phyloP scores from a whole-genome alignment of 495 filamentous ascomycete species.

The Amorphotheca resinae region DNA sequence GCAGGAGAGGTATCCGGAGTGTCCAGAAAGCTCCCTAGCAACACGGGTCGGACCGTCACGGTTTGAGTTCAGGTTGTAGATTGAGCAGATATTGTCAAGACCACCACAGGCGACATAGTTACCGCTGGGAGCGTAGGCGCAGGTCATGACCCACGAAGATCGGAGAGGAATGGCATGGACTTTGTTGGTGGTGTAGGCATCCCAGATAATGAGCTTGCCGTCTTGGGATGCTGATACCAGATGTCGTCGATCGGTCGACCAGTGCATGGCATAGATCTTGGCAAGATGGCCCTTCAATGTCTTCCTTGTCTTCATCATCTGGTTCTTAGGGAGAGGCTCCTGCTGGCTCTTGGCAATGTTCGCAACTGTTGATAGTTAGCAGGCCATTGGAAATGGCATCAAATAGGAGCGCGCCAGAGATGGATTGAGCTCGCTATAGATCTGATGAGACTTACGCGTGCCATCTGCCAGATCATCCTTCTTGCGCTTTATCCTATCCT shows the following conservation, averaged over 20 bases:
- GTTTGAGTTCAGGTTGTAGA: constrained; percentile 92
- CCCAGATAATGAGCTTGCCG: constrained; percentile 99
- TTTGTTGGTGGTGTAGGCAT: constrained; percentile 99
- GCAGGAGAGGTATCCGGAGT: constrained; percentile 96
- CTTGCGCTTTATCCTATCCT: constrained; percentile 98
- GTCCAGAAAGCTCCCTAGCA: constrained; percentile 89
- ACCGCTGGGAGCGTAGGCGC: constrained; percentile 94
- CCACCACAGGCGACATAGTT: constrained; percentile 98
- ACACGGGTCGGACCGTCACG: constrained; percentile 93
- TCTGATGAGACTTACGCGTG: constrained; percentile 57
- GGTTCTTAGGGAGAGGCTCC: constrained; percentile 77
- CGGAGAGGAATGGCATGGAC: constrained; percentile 97
- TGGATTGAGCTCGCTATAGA: not conserved
- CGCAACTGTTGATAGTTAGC: constrained; percentile 51
- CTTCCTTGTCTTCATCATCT: constrained; percentile 85
- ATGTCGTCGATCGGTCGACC: constrained; percentile 97
- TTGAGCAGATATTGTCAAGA: constrained; percentile 98
- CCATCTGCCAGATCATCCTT: constrained; percentile 99
- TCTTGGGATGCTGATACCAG: constrained; percentile 97
- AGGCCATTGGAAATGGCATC: not conserved
- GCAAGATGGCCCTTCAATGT: constrained; percentile 94
- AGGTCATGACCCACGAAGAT: constrained; percentile 99
- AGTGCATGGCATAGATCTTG: constrained; percentile 99
- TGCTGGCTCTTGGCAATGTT: constrained; percentile 81
- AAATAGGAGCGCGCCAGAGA: not conserved